Evolutionary conservation across 2,329 filamentous ascomycete species (phyloP).

Genomic region (Microsporum audouinii): DNA sequence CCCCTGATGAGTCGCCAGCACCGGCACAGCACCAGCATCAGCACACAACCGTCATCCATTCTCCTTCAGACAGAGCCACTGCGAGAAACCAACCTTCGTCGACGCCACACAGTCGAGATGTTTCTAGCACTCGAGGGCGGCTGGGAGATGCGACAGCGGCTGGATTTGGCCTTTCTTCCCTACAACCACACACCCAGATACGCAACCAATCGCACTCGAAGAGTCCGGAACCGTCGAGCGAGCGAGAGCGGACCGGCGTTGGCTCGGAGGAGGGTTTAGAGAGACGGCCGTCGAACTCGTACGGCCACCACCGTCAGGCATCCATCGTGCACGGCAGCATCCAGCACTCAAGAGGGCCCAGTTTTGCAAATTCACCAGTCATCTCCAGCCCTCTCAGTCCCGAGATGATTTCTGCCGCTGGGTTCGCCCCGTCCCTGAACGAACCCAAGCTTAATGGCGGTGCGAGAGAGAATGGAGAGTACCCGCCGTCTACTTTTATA

Average conservation of each 20-base stretch:
- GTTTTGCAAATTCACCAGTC: slow-evolving; percentile 53
- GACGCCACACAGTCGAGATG: slow-evolving; percentile 34
- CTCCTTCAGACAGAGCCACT: slow-evolving; percentile 28
- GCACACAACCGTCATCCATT: slow-evolving; percentile 23
- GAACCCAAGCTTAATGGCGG: slow-evolving; percentile 28
- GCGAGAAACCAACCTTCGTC: slow-evolving; percentile 29
- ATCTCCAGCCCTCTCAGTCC: slow-evolving; percentile 74
- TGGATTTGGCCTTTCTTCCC: slow-evolving; percentile 24
- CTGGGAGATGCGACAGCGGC: slow-evolving; percentile 26
- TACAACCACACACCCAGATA: slow-evolving; percentile 26
- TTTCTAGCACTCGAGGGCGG: slow-evolving; percentile 35
- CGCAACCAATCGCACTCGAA: slow-evolving; percentile 34
- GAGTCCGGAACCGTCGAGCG: slow-evolving; percentile 29
- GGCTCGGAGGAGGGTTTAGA: slow-evolving; percentile 28
- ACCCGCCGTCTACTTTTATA: slow-evolving; percentile 17
- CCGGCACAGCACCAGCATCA: slow-evolving; percentile 16
- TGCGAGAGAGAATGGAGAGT: slow-evolving; percentile 24
- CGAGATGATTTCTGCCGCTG: slow-evolving; percentile 65
- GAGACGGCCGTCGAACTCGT: slow-evolving; percentile 39
- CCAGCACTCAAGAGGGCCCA: slow-evolving; percentile 83
- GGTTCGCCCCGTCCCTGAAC: slow-evolving; percentile 44
- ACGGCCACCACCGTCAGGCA: slow-evolving; percentile 78
- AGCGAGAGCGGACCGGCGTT: slow-evolving; percentile 22
- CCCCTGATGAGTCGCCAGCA: slow-evolving; percentile 29
- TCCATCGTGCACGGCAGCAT: slow-evolving; percentile 87